Evolutionary conservation across 257 asterid species (phyloP), one percentile per base, ranked within the genome.

Genomic region (Leptodermis oblonga): DNA sequence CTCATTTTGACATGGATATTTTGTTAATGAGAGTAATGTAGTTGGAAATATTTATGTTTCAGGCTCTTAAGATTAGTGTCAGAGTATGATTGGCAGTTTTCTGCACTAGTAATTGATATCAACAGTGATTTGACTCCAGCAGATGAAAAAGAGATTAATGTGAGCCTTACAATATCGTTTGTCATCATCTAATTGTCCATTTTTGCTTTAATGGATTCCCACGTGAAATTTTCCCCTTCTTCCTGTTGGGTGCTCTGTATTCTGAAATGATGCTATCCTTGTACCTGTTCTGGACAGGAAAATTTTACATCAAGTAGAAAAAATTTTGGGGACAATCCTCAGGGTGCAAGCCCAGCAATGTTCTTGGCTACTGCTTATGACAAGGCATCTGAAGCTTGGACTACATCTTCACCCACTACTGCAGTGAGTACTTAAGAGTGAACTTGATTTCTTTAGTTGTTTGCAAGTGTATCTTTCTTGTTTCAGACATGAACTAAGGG

Each of bases 381-480:
- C 82, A 78, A 80, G 74, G 72, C 82, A 72, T 94, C 99, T 70
- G 96, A 87, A 79, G 87, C 97, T 22, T 94, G 97, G 97, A 94
- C 97, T 65, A 56, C 74, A 60, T 82, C 81, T 42, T 83, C 96
- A 46, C 99, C 97, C 18, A 82, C 89, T 20, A 73, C 82, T 58
- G 74, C 81, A 63, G 99, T 94, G 73, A 87, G 97, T 87, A 46
- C 63, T 55, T 41, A 25, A 54, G 20, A 6, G 14, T 52, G 14
- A 53, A 65, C 41, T 67, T 69, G 8, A 12, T 65, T 76, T 63
- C 59, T 53, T 20, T 53, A 28, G 53, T 66, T 31, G 45, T 67
- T 65, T 56, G 62, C 48, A 9, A 25, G 37, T 70, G 68, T n/a
- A 3, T 58, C 25, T 30, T 48, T 61, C 20, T 7, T 10, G 28